Evolutionary conservation across 2,329 filamentous ascomycete species (phyloP), one percentile per base, ranked within the genome.

Genomic region (Sphaerostilbella broomeana): DNA sequence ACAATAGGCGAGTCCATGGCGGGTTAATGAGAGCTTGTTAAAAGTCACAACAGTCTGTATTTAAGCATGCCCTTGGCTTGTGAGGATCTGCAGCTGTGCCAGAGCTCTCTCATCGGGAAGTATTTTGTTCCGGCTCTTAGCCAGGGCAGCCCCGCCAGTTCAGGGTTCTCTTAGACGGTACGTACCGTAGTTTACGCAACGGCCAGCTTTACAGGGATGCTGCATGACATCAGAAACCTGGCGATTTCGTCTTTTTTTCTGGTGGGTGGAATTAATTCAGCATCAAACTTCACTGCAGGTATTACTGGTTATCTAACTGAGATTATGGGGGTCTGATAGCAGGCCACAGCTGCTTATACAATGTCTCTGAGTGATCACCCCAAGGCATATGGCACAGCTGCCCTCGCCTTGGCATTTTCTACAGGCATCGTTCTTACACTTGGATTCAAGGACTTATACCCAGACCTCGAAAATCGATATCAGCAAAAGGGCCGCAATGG

Each of bases 1-100:
- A 88, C 73, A 46, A 86, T 69, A 43, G 83, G 82, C 13, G 86
- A 89, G 66, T 95, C 88, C 88, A 95, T 94, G 50, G n/a, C n/a
- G n/a, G n/a, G n/a, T n/a, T n/a, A n/a, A n/a, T n/a, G 49, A 49
- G 35, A 35, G 30, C 16, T 21, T 33, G n/a, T n/a, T 10, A 15
- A 25, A 17, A 16, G 12, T 30, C 17, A n/a, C 24, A 33, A 26
- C 20, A 16, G 35, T 20, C 19, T 32, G 31, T 31, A 31, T 9
- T 10, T 33, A 18, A 22, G 24, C 24, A 30, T 13, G n/a, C 16
- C 20, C 31, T 17, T 17, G 18, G 19, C 27, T 40, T 13, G 27
- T 19, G 21, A 15, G 22, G 28, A 41, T 33, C 22, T 20, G 19
- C 20, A 11, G 29, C 13, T 11, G 9, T 17, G n/a, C 18, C 35